phyloP scores from a whole-genome alignment of 208 protist genomes.

The Wallacemonas sp. region DNA sequence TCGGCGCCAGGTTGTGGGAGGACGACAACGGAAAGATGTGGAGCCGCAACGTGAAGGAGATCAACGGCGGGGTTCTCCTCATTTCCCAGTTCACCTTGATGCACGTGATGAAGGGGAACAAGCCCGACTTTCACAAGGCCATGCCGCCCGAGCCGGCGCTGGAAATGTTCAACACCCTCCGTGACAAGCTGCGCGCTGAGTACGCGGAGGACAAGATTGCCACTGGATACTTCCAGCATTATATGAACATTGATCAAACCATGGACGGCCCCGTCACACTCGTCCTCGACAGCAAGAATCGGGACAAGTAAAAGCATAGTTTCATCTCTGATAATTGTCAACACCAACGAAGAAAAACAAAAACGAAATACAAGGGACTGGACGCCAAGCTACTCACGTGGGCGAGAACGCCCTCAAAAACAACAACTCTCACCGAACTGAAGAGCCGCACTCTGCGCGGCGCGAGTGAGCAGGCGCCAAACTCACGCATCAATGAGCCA shows the following conservation, averaged over 20 bases:
- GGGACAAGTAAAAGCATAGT: constrained; percentile 16
- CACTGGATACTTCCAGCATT: constrained; percentile 86
- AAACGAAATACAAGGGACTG: too few relatives aligned
- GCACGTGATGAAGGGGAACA: constrained; percentile 89
- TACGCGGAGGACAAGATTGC: constrained; percentile 63
- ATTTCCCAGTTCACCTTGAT: constrained; percentile 93
- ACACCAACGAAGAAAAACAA: constrained; percentile 6
- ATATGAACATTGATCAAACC: constrained; percentile 82
- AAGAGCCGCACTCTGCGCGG: too few relatives aligned
- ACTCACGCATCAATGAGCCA: too few relatives aligned
- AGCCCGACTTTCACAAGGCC: constrained; percentile 91
- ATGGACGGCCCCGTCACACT: constrained; percentile 93
- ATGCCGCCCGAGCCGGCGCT: constrained; percentile 73
- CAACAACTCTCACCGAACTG: too few relatives aligned
- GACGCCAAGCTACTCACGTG: too few relatives aligned
- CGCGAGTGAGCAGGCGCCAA: too few relatives aligned
- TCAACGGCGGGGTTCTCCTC: constrained; percentile 82
- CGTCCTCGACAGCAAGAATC: constrained; percentile 71
- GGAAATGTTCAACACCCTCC: constrained; percentile 76
- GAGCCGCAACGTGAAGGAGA: constrained; percentile 77
- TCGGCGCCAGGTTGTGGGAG: constrained; percentile 67
- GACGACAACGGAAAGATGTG: constrained; percentile 77
- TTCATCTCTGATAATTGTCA: too few relatives aligned
- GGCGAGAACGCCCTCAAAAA: too few relatives aligned
- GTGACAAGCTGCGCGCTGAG: constrained; percentile 51